Percentiles rank a stretch among this genome's conserved stretches.
phyloP scores from a whole-genome alignment of 2,329 filamentous ascomycete genomes.

The Colletotrichum godetiae region DNA sequence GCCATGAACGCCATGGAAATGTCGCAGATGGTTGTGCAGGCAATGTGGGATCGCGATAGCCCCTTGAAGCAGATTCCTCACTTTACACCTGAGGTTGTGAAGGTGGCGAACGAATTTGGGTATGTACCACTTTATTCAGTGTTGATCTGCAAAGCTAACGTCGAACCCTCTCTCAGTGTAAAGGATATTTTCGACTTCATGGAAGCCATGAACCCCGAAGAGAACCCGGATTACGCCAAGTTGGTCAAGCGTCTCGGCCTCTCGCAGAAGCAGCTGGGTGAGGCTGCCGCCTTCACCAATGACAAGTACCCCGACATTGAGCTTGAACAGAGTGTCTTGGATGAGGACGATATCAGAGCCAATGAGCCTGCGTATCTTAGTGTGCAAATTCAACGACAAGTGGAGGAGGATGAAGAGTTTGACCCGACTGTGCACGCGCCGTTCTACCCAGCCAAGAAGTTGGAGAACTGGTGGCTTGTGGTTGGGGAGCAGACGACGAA shows the following conservation, averaged over 20 bases:
- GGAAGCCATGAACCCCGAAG: constrained; percentile 97
- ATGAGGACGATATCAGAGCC: constrained; percentile 82
- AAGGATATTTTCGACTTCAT: constrained; percentile 98
- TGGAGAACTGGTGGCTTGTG: constrained; percentile 99
- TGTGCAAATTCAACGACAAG: constrained; percentile 85
- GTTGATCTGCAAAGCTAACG: constrained; percentile 44
- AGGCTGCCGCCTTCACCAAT: constrained; percentile 96
- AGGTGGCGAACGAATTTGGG: constrained; percentile 83
- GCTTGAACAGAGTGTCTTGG: constrained; percentile 87
- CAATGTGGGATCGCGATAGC: constrained; percentile 98
- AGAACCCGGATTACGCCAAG: constrained; percentile 83
- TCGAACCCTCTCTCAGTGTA: constrained; percentile 64
- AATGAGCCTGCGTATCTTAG: constrained; percentile 85
- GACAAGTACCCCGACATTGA: constrained; percentile 96
- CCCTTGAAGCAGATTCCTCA: constrained; percentile 98
- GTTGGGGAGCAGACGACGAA: constrained; percentile 93
- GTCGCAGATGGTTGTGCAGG: constrained; percentile 98
- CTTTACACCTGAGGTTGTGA: constrained; percentile 85
- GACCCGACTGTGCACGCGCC: constrained; percentile 92
- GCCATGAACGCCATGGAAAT: constrained; percentile 99
- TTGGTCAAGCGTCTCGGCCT: constrained; percentile 84
- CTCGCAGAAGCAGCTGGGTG: constrained; percentile 82
- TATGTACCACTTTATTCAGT: constrained; percentile 56
- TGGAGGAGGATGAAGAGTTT: constrained; percentile 75
- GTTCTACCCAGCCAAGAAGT: constrained; percentile 92